Base-by-base conservation (phyloP, 2,329 filamentous ascomycete genomes). In the Paraphoma sp. region DNA sequence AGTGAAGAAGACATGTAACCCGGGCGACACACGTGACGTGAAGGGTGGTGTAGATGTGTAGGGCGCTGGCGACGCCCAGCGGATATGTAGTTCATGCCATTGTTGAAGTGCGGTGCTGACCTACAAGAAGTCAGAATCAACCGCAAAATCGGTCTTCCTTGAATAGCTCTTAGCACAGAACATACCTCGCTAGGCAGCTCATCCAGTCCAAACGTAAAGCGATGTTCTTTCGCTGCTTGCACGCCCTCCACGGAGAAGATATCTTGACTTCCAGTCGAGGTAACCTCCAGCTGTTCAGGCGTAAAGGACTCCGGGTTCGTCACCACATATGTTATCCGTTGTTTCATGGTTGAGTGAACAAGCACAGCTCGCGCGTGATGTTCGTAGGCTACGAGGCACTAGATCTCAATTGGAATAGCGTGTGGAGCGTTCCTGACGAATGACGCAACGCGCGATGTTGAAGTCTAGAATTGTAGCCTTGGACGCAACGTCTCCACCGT, bases 1-100 rank as follows among this genome's bases (percentile, higher is more conserved):
- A 0, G 89, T 90, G 72, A 89, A 93, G 67, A 90, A 90, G 28
- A 93, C 81, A 79, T 97, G 93, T 18, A 98, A 79, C 2, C 94
- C 94, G 0, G 93, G 88, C 1, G 92, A 87, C 12, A 93, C 76
- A 56, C 90, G 86, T 49, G 92, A 92, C 43, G 86, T 81, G 68
- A 95, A 89, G 1, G 93, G 93, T 40, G 88, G 83, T 44, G 89
- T 79, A 1, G 84, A 80, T 40, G 84, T 79, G 72, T 88, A 89
- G 1, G 82, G 68, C 6, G 71, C 67, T 2, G 86, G 79, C 12
- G 87, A 86, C n/a, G 86, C 83, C 91, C 93, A 97, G 72, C 90
- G 86, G 56, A 97, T 80, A 75, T 94, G 90, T 42, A 97, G 79
- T 74, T 92, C 88, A 67, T 89, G 85, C 61, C 85, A 86, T 67